These are phyloP conservation scores for Pythium apleroticum DNA, from an alignment of 352 stramenopile species.

Conservation along the genomic window DNA sequence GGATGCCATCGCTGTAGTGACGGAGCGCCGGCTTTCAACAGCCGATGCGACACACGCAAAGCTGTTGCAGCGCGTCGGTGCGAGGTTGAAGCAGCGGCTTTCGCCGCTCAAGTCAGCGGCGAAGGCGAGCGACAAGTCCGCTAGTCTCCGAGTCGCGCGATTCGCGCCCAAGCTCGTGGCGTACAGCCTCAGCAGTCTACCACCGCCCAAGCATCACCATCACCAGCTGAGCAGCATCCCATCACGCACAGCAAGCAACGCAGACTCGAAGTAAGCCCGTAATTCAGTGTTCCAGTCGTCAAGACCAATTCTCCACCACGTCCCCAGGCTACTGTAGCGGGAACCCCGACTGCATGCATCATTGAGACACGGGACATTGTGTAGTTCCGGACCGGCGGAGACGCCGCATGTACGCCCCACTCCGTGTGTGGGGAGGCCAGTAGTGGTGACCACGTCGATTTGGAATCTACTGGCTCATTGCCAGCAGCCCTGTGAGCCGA, in stretches of 20 bases:
- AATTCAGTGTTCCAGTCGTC: too few relatives aligned
- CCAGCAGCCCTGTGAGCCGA: too few relatives aligned
- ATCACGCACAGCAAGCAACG: not conserved
- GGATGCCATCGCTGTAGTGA: constrained; percentile 17
- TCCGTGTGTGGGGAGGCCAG: too few relatives aligned
- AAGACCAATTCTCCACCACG: not conserved
- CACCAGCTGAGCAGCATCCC: not conserved
- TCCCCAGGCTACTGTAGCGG: not conserved
- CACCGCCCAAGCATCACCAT: constrained; percentile 13
- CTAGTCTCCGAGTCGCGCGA: constrained; percentile 30
- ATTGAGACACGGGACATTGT: too few relatives aligned
- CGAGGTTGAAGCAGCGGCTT: constrained; percentile 23
- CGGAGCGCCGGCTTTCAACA: constrained; percentile 18
- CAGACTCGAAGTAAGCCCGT: not conserved
- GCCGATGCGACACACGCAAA: not conserved
- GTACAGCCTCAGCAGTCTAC: constrained; percentile 52
- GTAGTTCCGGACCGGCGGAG: too few relatives aligned
- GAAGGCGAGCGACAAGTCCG: constrained; percentile 1
- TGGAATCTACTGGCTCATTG: too few relatives aligned
- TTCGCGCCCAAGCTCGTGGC: constrained; percentile 38
- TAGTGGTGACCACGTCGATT: too few relatives aligned
- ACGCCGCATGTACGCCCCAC: too few relatives aligned
- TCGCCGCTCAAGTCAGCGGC: constrained; percentile 21
- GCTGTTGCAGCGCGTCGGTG: constrained; percentile 18
- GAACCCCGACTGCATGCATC: too few relatives aligned